Evolutionary conservation across 2,329 filamentous ascomycete species (phyloP).

Genomic region (Epicoccum nigrum): DNA sequence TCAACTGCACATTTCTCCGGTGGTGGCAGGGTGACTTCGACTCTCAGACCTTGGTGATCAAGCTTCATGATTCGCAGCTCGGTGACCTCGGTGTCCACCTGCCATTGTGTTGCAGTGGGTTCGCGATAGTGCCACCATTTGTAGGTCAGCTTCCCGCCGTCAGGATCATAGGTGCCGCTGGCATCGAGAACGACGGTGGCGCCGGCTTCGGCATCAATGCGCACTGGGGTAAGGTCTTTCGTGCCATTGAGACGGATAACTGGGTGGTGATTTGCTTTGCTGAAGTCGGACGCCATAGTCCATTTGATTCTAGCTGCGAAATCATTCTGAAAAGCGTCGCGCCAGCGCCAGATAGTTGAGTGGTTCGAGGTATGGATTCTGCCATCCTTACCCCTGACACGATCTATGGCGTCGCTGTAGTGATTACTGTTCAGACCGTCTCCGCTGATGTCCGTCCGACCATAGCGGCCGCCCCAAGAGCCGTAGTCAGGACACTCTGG

Average conservation of each 20-base stretch:
- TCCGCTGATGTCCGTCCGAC: conserved; percentile 40
- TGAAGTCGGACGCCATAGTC: conserved; percentile 48
- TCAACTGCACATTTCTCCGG: conserved; percentile 52
- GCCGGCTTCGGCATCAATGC: conserved; percentile 52
- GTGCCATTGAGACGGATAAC: conserved; percentile 53
- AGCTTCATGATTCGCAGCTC: conserved; percentile 45
- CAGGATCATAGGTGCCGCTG: conserved; percentile 55
- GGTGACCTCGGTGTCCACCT: conserved; percentile 49
- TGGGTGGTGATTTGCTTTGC: conserved; percentile 55
- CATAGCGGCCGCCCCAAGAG: conserved; percentile 59
- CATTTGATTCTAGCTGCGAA: conserved; percentile 58
- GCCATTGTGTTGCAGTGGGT: conserved; percentile 53
- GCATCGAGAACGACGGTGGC: conserved; percentile 54
- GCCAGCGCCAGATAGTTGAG: conserved; percentile 62
- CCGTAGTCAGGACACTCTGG: conserved; percentile 57
- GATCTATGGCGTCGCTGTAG: conserved; percentile 48
- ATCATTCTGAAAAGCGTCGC: conserved; percentile 59
- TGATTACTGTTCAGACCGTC: conserved; percentile 45
- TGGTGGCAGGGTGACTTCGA: conserved; percentile 50
- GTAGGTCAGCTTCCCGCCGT: conserved; percentile 52
- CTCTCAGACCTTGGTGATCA: conserved; percentile 36
- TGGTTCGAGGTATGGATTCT: conserved; percentile 51
- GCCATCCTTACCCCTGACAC: conserved; percentile 43
- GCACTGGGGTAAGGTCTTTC: conserved; percentile 46
- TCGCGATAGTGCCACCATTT: conserved; percentile 60